These are phyloP conservation scores for Dittrichia graveolens DNA, from an alignment of 129 eudicot species.

Conservation along the genomic window DNA sequence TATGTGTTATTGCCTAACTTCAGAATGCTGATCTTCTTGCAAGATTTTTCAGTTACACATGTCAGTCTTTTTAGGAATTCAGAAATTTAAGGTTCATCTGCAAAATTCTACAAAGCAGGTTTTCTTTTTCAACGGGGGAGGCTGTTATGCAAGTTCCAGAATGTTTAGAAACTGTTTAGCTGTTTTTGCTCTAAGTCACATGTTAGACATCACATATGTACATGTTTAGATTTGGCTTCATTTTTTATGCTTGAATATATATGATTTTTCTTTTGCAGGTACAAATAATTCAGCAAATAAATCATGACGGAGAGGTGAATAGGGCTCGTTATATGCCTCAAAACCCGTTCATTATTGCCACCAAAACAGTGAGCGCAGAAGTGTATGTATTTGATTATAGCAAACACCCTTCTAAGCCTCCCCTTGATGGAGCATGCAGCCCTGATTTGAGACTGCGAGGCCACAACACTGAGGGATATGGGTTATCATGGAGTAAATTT, in stretches of 20 bases:
- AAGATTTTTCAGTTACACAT: neutral
- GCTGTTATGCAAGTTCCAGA: too few relatives aligned
- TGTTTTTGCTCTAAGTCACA: too few relatives aligned
- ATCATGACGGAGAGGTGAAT: constrained; percentile 96
- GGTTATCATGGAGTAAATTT: constrained; percentile 93
- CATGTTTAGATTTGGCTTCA: neutral
- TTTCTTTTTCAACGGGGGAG: too few relatives aligned
- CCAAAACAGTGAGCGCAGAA: constrained; percentile 94
- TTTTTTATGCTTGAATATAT: neutral
- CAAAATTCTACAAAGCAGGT: too few relatives aligned
- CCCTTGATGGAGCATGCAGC: constrained; percentile 80
- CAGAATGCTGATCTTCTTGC: neutral
- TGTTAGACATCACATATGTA: too few relatives aligned
- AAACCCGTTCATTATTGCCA: constrained; percentile 82
- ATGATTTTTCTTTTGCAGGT: constrained; percentile 52
- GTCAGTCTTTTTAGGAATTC: neutral
- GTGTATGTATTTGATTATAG: constrained; percentile 92
- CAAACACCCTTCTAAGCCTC: constrained; percentile 94
- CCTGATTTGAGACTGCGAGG: constrained; percentile 95
- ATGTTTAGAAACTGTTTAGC: too few relatives aligned
- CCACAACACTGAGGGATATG: constrained; percentile 89
- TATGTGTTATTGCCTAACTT: neutral
- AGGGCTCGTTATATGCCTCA: constrained; percentile 99
- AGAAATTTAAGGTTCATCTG: neutral
- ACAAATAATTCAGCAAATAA: constrained; percentile 95